These are phyloP conservation scores for Saccharomyces kudriavzevii DNA, from an alignment of 805 yeast species.

Conservation along the genomic window DNA sequence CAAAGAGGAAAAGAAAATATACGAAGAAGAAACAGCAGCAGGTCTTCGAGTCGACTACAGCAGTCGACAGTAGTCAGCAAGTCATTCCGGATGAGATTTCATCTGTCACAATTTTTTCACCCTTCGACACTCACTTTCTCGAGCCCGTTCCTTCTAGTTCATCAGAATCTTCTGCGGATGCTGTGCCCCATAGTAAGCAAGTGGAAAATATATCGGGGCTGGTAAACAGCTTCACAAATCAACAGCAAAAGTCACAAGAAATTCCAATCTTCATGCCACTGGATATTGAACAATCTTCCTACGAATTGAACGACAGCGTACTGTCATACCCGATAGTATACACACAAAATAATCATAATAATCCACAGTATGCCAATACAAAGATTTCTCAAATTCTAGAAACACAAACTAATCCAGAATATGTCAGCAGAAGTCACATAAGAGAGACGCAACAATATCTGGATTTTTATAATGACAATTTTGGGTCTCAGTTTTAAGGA, in stretches of 20 bases:
- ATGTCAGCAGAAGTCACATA: constrained; percentile 18
- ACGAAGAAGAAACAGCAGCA: not conserved
- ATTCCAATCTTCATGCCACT: constrained; percentile 7
- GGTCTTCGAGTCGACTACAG: not conserved
- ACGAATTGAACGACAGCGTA: not conserved
- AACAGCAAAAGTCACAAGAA: not conserved
- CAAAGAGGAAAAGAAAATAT: not conserved
- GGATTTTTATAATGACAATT: constrained; percentile 23
- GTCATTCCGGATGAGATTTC: not conserved
- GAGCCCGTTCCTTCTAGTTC: not conserved
- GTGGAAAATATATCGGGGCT: not conserved
- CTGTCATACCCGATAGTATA: constrained; percentile 1
- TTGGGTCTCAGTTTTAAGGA: constrained; percentile 9
- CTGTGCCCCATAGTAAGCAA: not conserved
- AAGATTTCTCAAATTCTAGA: constrained; percentile 6
- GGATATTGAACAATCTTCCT: constrained; percentile 14
- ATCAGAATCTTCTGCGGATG: not conserved
- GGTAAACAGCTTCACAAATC: not conserved
- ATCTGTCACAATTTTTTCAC: not conserved
- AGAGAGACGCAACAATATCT: constrained; percentile 26
- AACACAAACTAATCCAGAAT: constrained; percentile 12
- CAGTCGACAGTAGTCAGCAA: not conserved
- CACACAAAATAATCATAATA: not conserved
- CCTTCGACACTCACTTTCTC: not conserved
- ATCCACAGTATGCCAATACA: not conserved